These are phyloP conservation scores for Fistulinella prunicolor DNA, from an alignment of 768 basidiomycete species.

Conservation along the genomic window DNA sequence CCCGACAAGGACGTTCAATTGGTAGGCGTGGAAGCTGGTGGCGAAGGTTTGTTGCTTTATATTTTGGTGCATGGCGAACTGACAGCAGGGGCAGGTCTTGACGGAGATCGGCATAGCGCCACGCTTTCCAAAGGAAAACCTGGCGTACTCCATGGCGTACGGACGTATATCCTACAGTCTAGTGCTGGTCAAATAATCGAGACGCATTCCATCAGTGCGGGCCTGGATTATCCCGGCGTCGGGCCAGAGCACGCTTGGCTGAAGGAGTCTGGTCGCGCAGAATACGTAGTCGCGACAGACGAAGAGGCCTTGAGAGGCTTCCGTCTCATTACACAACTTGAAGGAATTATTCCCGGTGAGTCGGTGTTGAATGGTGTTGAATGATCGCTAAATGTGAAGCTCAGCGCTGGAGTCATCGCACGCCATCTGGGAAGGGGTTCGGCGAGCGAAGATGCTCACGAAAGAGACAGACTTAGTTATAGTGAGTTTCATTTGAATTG, in stretches of 20 bases:
- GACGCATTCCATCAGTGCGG: constrained; percentile 96
- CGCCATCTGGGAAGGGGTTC: constrained; percentile 90
- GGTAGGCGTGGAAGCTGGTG: constrained; percentile 95
- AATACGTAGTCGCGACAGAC: constrained; percentile 92
- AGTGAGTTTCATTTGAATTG: constrained; percentile 48
- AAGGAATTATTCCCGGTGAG: constrained; percentile 95
- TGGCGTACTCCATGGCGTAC: constrained; percentile 93
- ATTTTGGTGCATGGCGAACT: constrained; percentile 1
- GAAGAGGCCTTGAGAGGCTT: constrained; percentile 93
- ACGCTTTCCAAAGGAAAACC: constrained; percentile 89
- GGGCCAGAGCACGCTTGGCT: constrained; percentile 98
- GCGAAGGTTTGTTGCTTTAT: constrained; percentile 65
- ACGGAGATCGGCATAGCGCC: constrained; percentile 87
- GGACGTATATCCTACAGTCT: constrained; percentile 93
- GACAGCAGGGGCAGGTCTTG: constrained; percentile 47
- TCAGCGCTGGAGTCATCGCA: constrained; percentile 92
- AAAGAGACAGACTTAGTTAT: constrained; percentile 88
- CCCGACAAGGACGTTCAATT: constrained; percentile 79
- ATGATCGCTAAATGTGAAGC: constrained; percentile 3
- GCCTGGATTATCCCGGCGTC: constrained; percentile 94
- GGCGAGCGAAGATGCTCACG: constrained; percentile 78
- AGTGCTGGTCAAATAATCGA: constrained; percentile 90
- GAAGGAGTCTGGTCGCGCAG: constrained; percentile 90
- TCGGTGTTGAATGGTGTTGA: constrained; percentile 1
- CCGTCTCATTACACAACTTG: constrained; percentile 84